Evolutionary conservation across 2,329 filamentous ascomycete genomes (phyloP).

Genomic region (Shiraia sp.): DNA sequence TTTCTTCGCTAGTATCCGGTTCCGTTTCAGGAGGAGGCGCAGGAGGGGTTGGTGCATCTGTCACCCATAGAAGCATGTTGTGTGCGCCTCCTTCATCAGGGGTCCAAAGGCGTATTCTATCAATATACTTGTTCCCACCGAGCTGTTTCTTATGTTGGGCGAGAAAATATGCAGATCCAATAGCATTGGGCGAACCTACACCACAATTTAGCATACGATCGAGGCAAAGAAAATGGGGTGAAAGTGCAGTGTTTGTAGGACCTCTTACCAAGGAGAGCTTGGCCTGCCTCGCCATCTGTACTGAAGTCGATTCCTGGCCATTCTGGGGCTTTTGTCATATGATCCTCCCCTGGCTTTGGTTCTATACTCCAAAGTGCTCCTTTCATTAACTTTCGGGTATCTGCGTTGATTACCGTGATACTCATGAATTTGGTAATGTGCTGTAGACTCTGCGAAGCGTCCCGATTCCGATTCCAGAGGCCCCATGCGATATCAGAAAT

Average conservation of each 20-base stretch:
- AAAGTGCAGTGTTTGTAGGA: too few species aligned
- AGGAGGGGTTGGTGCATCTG: too few species aligned
- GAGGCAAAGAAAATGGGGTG: neutral
- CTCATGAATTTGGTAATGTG: slow-evolving; percentile 2
- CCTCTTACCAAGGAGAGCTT: too few species aligned
- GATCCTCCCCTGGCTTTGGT: too few species aligned
- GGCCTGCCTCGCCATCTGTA: neutral
- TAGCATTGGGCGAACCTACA: neutral
- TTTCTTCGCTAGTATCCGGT: neutral
- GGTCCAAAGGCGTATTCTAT: too few species aligned
- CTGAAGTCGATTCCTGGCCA: neutral
- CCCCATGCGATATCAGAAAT: slow-evolving; percentile 5
- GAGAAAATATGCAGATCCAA: slow-evolving; percentile 1
- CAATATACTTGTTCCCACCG: neutral
- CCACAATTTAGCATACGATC: neutral
- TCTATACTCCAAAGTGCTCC: too few species aligned
- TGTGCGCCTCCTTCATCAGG: too few species aligned
- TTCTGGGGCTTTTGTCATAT: too few species aligned
- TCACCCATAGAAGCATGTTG: too few species aligned
- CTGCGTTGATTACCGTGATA: neutral
- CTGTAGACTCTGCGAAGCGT: neutral
- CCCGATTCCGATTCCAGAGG: slow-evolving; percentile 6
- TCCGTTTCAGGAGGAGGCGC: too few species aligned
- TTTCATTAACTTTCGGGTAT: too few species aligned
- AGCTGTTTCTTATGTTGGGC: slow-evolving; percentile 2